phyloP scores from a whole-genome alignment of 139 green algal genomes.

The Picochlorum sp. region DNA sequence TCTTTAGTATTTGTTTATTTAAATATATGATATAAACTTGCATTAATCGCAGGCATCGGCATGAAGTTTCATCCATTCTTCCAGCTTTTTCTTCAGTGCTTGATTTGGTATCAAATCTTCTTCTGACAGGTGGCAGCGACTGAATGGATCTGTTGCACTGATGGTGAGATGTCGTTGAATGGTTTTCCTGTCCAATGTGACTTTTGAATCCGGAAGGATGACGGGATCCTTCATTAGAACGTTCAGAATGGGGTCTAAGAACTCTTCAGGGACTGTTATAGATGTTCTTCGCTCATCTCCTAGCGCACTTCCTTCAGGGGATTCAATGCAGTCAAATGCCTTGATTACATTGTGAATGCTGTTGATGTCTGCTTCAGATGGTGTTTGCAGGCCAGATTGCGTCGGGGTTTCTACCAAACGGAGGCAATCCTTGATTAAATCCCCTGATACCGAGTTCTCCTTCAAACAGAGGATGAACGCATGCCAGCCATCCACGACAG shows the following conservation, averaged over 20 bases:
- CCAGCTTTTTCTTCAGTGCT: constrained; percentile 34
- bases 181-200: constrained; percentile 52
- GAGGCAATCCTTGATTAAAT: neutral
- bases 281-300: neutral
- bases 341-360: neutral
- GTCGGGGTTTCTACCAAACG: neutral
- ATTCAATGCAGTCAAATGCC: neutral
- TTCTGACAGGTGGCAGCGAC: constrained; percentile 37
- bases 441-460: too few relatives aligned
- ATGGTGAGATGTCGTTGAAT: constrained; percentile 55
- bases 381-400: neutral
- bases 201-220: constrained; percentile 49
- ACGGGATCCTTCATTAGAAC: constrained; percentile 25
- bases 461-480: too few relatives aligned
- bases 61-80: constrained; percentile 23
- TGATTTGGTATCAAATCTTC: constrained; percentile 36
- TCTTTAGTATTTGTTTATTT: too few relatives aligned
- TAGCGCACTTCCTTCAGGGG: neutral
- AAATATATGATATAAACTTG: too few relatives aligned
- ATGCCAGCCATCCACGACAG: too few relatives aligned
- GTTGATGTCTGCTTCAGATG: neutral
- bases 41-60: too few relatives aligned
- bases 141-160: constrained; percentile 66
- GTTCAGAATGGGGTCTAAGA: constrained; percentile 41
- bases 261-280: constrained; percentile 34